phyloP scores from a whole-genome alignment of 345 rosid genomes.

The Tarenaya hassleriana region DNA sequence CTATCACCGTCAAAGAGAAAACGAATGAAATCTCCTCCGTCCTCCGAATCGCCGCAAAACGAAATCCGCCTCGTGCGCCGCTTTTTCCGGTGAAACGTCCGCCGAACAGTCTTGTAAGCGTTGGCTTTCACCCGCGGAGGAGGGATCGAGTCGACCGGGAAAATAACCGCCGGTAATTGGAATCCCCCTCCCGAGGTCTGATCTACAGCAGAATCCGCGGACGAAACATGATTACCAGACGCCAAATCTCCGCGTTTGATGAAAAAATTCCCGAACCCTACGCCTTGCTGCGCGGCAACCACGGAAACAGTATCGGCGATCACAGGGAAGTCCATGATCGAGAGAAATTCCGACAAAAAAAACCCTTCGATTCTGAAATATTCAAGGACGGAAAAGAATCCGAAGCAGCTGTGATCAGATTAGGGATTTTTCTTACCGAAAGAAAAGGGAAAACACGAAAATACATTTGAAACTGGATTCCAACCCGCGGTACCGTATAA shows the following conservation, averaged over 20 bases:
- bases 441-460: conserved; percentile 10
- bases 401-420: conserved; percentile 12
- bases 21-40: conserved; percentile 37
- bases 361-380: not conserved
- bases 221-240: conserved; percentile 24
- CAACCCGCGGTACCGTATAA: conserved; percentile 9
- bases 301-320: conserved; percentile 39
- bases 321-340: conserved; percentile 47
- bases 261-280: conserved; percentile 45
- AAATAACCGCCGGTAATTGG: conserved; percentile 30
- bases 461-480: conserved; percentile 14
- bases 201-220: conserved; percentile 30
- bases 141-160: conserved; percentile 40
- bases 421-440: conserved; percentile 16
- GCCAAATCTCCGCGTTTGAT: conserved; percentile 30
- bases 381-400: not conserved
- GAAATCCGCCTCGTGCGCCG: conserved; percentile 51
- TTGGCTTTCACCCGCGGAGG: conserved; percentile 51
- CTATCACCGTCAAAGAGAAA: conserved; percentile 41
- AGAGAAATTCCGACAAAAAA: not conserved
- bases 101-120: conserved; percentile 34
- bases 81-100: conserved; percentile 46
- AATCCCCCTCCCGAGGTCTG: conserved; percentile 24
- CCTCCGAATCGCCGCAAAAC: conserved; percentile 39
- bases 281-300: conserved; percentile 44